Evolutionary conservation across 352 stramenopile genomes (phyloP), one percentile per base, ranked within the genome.

Genomic region (Phytophthora fragariaefolia): DNA sequence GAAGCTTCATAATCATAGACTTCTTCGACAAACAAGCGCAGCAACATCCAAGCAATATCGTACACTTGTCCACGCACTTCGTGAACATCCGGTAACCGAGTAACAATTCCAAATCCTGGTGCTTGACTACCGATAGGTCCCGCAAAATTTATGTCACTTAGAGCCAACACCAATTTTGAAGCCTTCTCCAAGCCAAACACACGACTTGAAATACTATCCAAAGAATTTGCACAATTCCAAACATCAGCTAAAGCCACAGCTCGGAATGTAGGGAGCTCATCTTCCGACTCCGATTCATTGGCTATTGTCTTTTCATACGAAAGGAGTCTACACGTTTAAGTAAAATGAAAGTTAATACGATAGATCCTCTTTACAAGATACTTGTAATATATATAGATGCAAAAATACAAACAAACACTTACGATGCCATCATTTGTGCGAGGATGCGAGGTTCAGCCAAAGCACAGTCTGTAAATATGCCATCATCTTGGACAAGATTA

Each of bases 21-120:
- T 56, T 76, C 69, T 57, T 76, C 69, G 6, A n/a, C 32, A 40
- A 76, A 55, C 28, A 76, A 24, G 38, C 69, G 53, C 47, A 76
- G 26, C 26, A 73, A 58, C 6, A 76, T 66, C 69, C 69, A 76
- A 17, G 58, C 53, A 24, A 36, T 40, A 42, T 76, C 58, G 24
- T 70, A 66, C 17, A 71, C 46, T 63, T 76, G 69, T 43, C 52
- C 51, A 17, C 27, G 51, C 3, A 63, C 32, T 32, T 71, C 56
- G 13, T 15, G 6, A 28, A 20, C 3, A 58, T 63, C 34, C 2
- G 49, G 40, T n/a, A n/a, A 2, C 13, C 22, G 6, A 18, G 34
- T 6, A 22, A 15, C 7, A 46, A 40, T 18, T 30, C 13, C 20
- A 23, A 36, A 36, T 27, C 26, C 15, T 6, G 26, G 22, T 32